A percentile compares a stretch with the other conserved stretches of the same genome.
Evolutionary conservation across 2,329 filamentous ascomycete species (phyloP).

Genomic region (Colletotrichum melonis): DNA sequence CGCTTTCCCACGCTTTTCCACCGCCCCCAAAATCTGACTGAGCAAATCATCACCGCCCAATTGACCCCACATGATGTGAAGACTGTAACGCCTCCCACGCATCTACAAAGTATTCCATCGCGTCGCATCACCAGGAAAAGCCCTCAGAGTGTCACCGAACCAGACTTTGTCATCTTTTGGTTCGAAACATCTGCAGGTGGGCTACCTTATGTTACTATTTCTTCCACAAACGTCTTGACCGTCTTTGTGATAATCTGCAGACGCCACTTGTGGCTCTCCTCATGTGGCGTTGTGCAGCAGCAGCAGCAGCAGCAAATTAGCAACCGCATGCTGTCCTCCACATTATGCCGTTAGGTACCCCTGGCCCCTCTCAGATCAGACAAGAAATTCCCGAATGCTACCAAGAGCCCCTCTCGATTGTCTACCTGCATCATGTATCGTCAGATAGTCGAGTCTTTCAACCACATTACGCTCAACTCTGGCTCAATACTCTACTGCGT

Average conservation of each 20-base stretch:
- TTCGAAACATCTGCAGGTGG: conserved; percentile 14
- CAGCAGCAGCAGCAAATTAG: neutral
- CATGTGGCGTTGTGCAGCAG: neutral
- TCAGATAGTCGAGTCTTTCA: conserved; percentile 7
- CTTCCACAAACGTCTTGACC: neutral
- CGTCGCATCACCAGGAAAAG: neutral
- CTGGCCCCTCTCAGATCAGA: neutral
- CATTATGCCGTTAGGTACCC: neutral
- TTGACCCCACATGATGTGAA: conserved; percentile 6
- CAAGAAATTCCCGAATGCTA: conserved; percentile 13
- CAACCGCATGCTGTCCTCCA: too few species aligned
- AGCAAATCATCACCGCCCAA: neutral
- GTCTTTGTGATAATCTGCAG: conserved; percentile 12
- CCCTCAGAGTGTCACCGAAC: neutral
- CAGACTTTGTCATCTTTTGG: conserved; percentile 15
- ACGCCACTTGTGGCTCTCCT: neutral
- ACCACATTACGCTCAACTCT: neutral
- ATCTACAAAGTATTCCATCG: neutral
- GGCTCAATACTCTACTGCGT: neutral
- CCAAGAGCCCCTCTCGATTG: neutral
- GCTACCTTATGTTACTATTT: neutral
- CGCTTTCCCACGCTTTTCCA: too few species aligned
- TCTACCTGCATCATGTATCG: neutral
- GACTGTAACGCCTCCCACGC: neutral
- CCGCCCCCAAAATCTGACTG: neutral